These are phyloP conservation scores for Aspergillus sp. DNA, from an alignment of 2,329 filamentous ascomycete genomes.

Conservation along the genomic window DNA sequence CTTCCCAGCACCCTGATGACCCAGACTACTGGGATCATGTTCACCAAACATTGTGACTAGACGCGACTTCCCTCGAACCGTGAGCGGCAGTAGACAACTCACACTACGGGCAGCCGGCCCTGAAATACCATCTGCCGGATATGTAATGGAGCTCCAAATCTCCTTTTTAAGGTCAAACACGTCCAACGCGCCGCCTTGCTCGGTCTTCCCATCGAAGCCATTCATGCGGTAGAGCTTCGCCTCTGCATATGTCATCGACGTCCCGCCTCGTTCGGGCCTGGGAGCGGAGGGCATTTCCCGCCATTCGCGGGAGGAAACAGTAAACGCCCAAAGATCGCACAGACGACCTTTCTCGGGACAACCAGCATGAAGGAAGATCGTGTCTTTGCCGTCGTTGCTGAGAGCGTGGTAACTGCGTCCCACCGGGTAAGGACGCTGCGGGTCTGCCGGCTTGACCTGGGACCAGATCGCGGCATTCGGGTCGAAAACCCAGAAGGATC, in stretches of 20 bases:
- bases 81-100: constrained; percentile 37
- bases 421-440: constrained; percentile 45
- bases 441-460: constrained; percentile 49
- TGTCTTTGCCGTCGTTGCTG: constrained; percentile 55
- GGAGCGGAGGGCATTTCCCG: constrained; percentile 59
- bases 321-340: constrained; percentile 71
- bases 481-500: constrained; percentile 69
- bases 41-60: constrained; percentile 49
- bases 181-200: constrained; percentile 66
- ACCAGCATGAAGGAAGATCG: constrained; percentile 69
- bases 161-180: constrained; percentile 40
- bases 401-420: constrained; percentile 64
- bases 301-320: constrained; percentile 58
- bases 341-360: constrained; percentile 57
- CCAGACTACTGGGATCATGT: constrained; percentile 44
- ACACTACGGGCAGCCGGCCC: constrained; percentile 47
- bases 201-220: constrained; percentile 63
- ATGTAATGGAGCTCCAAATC: constrained; percentile 30
- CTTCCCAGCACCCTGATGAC: constrained; percentile 49
- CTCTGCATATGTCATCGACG: constrained; percentile 56
- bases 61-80: constrained; percentile 24
- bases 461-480: constrained; percentile 58
- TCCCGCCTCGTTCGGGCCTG: constrained; percentile 56
- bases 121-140: constrained; percentile 33
- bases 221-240: constrained; percentile 69